Evolutionary conservation across 805 yeast species (phyloP), one percentile per base, ranked within the genome.

Genomic region (Dipodascus albidus): DNA sequence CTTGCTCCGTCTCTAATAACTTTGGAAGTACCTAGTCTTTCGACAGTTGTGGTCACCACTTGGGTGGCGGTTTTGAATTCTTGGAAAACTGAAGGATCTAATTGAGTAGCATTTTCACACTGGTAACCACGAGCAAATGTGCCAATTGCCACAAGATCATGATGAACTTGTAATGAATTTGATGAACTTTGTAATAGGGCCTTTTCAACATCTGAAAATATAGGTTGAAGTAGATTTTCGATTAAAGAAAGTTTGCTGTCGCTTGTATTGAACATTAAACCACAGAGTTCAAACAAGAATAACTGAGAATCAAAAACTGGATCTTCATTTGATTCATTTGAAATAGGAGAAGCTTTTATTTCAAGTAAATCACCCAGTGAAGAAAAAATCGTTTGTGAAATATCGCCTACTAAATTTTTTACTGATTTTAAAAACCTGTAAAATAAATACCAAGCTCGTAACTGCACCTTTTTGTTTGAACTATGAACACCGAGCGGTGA

Each of bases 371-470:
- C 72, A 1, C 83, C 80, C 27, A 84, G 74, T 49, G 90, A 73
- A 57, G 77, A 76, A 50, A 75, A 67, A 27, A 90, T 75, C 33
- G 85, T 74, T 57, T 77, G 80, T 44, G 82, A 62, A 79, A 73
- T 54, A 73, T 68, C 53, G 27, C 82, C 76, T 44, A 82, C 69
- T 50, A 77, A 70, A 38, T 89, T 88, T 63, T 82, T 84, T 1
- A 91, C 83, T 49, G 84, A 72, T 64, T 85, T 87, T 56, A 89
- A 76, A 62, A 90, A 86, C 65, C 95, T 78, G 62, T 83, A 83
- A 61, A 91, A 87, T 58, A 90, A 72, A 66, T 87, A 91, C 96
- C 98, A 93, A 47, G 95, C 77, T 66, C 97, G 81, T 53, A 80
- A 74, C 61, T 89, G 81, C 2, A 90, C 96, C 57, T 81, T 84